Conservation (phyloP, 2,329 filamentous ascomycete species). For the Hymenoscyphus albidus region DNA sequence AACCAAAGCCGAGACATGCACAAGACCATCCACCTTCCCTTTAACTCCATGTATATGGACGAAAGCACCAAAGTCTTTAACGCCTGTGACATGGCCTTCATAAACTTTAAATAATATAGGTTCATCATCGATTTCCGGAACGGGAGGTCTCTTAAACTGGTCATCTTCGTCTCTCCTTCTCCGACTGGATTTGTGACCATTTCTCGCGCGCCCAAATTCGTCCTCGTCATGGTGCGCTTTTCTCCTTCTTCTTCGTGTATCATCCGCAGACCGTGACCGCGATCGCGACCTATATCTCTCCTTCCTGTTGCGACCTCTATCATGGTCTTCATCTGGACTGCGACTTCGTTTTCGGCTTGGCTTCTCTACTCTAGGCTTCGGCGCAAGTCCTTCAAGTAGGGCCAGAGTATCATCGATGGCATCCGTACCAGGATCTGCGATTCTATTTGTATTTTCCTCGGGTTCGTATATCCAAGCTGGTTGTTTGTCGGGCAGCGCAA, state of each 20-base stretch:
- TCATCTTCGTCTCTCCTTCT: slow-evolving; percentile 49
- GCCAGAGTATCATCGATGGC: slow-evolving; percentile 91
- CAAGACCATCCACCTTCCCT: slow-evolving; percentile 87
- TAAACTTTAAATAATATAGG: slow-evolving; percentile 86
- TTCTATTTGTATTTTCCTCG: slow-evolving; percentile 34
- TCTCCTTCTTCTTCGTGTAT: slow-evolving; percentile 37
- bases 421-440: slow-evolving; percentile 47
- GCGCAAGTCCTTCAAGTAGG: slow-evolving; percentile 79
- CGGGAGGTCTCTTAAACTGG: slow-evolving; percentile 61
- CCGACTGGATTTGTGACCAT: slow-evolving; percentile 40
- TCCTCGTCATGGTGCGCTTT: slow-evolving; percentile 54
- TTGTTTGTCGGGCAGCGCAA: slow-evolving; percentile 79
- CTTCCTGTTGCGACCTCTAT: slow-evolving; percentile 36
- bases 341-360: slow-evolving; percentile 49
- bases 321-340: slow-evolving; percentile 44
- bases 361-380: slow-evolving; percentile 48
- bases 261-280: slow-evolving; percentile 49
- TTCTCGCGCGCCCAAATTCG: slow-evolving; percentile 52
- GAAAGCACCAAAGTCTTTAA: slow-evolving; percentile 95
- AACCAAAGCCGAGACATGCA: slow-evolving; percentile 86
- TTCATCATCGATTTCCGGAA: slow-evolving; percentile 73
- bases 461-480: slow-evolving; percentile 50
- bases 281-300: slow-evolving; percentile 50
- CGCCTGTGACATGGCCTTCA: slow-evolving; percentile 79
- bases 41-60: slow-evolving; percentile 84